A percentile compares a stretch with the other conserved stretches of the same genome.
Conservation (phyloP, 2,329 filamentous ascomycete genomes). For the Colletotrichum simmondsii region DNA sequence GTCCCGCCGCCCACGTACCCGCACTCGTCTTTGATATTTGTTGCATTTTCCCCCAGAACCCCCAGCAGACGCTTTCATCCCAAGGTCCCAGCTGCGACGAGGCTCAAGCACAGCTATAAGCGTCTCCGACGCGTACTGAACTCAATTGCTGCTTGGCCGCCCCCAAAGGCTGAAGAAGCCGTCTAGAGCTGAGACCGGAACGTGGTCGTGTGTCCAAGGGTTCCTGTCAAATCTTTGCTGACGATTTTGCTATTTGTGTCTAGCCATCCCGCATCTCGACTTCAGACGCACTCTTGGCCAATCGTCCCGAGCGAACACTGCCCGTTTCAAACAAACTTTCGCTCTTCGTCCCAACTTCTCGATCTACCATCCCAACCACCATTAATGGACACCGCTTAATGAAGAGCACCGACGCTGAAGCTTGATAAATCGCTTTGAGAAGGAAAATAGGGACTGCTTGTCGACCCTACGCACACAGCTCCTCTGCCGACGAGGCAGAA, state of each 20-base stretch:
- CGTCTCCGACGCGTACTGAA: conserved; percentile 18
- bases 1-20: neutral
- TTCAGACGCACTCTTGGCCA: conserved; percentile 27
- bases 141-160: conserved; percentile 8
- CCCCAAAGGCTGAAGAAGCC: neutral
- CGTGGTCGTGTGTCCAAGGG: conserved; percentile 1
- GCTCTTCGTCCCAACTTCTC: conserved; percentile 17
- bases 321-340: conserved; percentile 21
- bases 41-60: conserved; percentile 4
- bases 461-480: neutral
- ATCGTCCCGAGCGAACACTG: conserved; percentile 1
- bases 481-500: neutral
- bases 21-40: neutral
- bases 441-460: neutral
- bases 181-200: conserved; percentile 26
- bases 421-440: conserved; percentile 16
- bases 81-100: conserved; percentile 22
- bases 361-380: conserved; percentile 10
- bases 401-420: conserved; percentile 14
- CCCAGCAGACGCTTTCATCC: conserved; percentile 10
- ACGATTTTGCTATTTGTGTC: conserved; percentile 10
- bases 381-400: conserved; percentile 32
- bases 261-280: conserved; percentile 20
- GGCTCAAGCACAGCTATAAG: conserved; percentile 15
- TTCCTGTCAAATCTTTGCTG: conserved; percentile 28